Conservation (phyloP, 2,329 filamentous ascomycete species). For the Allantophomopsis cytisporea region DNA sequence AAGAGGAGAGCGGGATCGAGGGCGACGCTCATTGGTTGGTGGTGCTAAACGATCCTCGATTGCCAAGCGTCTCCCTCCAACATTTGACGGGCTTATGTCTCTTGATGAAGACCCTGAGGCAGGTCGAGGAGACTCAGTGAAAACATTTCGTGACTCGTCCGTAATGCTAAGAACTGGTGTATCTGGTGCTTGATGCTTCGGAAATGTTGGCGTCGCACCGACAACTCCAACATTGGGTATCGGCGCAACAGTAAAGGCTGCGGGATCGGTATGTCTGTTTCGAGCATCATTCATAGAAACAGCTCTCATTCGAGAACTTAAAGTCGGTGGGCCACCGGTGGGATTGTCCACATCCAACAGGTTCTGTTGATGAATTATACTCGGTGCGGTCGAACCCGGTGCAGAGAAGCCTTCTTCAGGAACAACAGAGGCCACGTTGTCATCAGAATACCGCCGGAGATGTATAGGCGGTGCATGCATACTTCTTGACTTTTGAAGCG, state of each 20-base stretch:
- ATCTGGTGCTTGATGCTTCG: conserved; percentile 11
- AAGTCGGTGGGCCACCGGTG: conserved; percentile 5
- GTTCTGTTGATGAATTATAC: conserved; percentile 20
- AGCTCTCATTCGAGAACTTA: conserved; percentile 10
- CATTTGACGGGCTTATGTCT: conserved; percentile 17
- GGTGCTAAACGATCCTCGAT: conserved; percentile 27
- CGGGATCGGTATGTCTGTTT: conserved; percentile 7
- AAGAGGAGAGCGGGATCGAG: too few species aligned
- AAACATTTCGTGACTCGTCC: conserved; percentile 1
- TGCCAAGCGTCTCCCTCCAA: conserved; percentile 10
- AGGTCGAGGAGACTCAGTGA: conserved; percentile 3
- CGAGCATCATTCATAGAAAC: conserved; percentile 17
- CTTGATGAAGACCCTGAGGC: conserved; percentile 15
- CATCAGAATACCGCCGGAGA: conserved; percentile 56
- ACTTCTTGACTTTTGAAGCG: conserved; percentile 70
- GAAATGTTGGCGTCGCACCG: conserved; percentile 25
- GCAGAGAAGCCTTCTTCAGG: conserved; percentile 1
- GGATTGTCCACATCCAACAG: conserved; percentile 20
- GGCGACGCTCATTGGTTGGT: conserved; percentile 8
- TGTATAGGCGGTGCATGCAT: conserved; percentile 57
- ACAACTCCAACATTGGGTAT: conserved; percentile 17
- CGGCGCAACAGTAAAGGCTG: conserved; percentile 12
- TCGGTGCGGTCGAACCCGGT: conserved; percentile 7
- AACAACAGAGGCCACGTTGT: conserved; percentile 30
- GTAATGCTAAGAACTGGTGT: conserved; percentile 5